Evolutionary conservation across 257 asterid species (phyloP), one percentile per base, ranked within the genome.

Genomic region (Vinca minor): DNA sequence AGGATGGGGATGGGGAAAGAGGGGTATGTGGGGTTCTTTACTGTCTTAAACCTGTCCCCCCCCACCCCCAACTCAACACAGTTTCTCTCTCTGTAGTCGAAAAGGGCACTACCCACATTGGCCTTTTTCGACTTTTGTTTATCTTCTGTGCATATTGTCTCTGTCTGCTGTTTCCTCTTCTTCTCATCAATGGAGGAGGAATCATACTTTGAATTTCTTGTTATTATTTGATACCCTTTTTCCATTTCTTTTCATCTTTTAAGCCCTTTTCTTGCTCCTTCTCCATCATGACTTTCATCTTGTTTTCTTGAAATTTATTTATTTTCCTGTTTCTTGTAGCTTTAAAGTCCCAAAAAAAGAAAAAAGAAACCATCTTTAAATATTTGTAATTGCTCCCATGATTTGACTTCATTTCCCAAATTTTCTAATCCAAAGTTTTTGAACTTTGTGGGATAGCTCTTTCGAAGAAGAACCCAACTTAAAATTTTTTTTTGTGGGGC

Each of bases 1-100:
- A 80, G 81, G 77, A 77, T 79, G 67, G 75, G 60, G 69, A 25
- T 71, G 1, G 53, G 15, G n/a, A 54, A 25, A 29, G 3, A 61
- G 69, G 59, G 69, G 8, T 20, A n/a, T 56, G 74, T 76, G 92
- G 96, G 94, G 88, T 85, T 86, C 88, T 91, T 95, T 89, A 85
- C 83, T 82, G 95, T 86, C 96, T 82, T 34, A 14, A 81, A 76
- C 89, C 84, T 86, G 95, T 86, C 96, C 93, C 95, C 95, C 83
- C 96, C 95, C 85, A 95, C 93, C 95, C 95, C 83, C 96, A 94
- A 83, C 91, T 87, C 83, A 73, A 73, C 84, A 79, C 95, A 79
- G 78, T 70, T 68, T 54, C 42, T 42, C 60, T 70, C 5, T 75
- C 78, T 67, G 21, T 61, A 77, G 86, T 84, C 88, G 82, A 89